Conservation (phyloP, 495 filamentous ascomycete genomes). For the Aspergillus leporis region DNA sequence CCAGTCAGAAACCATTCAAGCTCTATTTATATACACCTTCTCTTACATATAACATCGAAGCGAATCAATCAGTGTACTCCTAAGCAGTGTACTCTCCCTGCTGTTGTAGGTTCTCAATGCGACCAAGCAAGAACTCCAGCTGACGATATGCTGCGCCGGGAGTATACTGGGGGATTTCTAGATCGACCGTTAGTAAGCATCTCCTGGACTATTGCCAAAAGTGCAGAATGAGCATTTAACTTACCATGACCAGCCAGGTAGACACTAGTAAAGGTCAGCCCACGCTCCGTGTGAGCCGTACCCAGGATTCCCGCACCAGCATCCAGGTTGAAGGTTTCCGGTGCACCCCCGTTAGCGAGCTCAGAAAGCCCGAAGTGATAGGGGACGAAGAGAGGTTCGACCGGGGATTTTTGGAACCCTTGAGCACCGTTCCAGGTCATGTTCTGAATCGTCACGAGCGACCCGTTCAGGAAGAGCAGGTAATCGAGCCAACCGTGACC, state of each 20-base stretch:
- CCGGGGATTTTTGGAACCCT: constrained; percentile 63
- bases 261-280: constrained; percentile 65
- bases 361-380: constrained; percentile 48
- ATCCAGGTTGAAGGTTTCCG: constrained; percentile 21
- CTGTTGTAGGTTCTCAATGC: constrained; percentile 46
- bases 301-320: constrained; percentile 62
- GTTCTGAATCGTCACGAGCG: constrained; percentile 74
- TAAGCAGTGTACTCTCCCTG: constrained; percentile 2
- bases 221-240: constrained; percentile 2
- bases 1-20: neutral
- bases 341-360: constrained; percentile 22
- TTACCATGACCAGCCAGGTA: constrained; percentile 61
- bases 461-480: constrained; percentile 64
- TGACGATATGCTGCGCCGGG: constrained; percentile 66
- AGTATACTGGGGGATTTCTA: constrained; percentile 58
- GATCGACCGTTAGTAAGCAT: neutral
- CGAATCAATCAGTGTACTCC: neutral
- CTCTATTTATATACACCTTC: neutral
- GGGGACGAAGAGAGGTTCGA: constrained; percentile 64
- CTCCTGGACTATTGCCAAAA: neutral
- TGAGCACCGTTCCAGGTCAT: constrained; percentile 79
- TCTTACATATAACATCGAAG: neutral
- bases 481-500: constrained; percentile 61
- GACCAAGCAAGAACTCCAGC: constrained; percentile 65
- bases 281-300: constrained; percentile 63